Conservation (phyloP, 2,329 filamentous ascomycete species). For the Grosmannia serpens region DNA sequence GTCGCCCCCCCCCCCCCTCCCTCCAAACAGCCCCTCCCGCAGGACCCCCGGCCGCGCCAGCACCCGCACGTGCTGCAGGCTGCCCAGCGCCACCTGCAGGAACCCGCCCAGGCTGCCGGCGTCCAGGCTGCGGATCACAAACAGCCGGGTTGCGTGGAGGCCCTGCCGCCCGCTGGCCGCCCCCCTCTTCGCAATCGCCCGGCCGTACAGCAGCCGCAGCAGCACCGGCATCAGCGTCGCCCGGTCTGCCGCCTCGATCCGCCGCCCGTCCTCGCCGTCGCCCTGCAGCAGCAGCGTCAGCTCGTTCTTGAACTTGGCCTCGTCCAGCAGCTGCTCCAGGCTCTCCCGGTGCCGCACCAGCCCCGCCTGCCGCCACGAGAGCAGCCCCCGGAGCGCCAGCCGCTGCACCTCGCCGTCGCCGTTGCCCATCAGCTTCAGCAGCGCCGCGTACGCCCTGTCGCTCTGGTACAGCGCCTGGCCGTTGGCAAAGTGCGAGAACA, state of each 20-base stretch:
- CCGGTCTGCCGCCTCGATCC: slow-evolving; percentile 64
- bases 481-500: slow-evolving; percentile 81
- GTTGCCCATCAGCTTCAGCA: slow-evolving; percentile 69
- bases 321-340: slow-evolving; percentile 76
- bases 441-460: slow-evolving; percentile 60
- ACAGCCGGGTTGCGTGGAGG: slow-evolving; percentile 68
- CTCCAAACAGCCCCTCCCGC: slow-evolving; percentile 38
- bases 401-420: slow-evolving; percentile 87
- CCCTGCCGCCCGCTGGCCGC: slow-evolving; percentile 66
- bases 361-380: slow-evolving; percentile 76
- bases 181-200: slow-evolving; percentile 73
- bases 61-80: slow-evolving; percentile 50
- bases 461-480: slow-evolving; percentile 72
- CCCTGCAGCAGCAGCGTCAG: slow-evolving; percentile 72
- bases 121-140: slow-evolving; percentile 67
- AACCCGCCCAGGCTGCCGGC: slow-evolving; percentile 68
- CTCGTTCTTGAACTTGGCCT: slow-evolving; percentile 85
- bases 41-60: slow-evolving; percentile 32
- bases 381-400: slow-evolving; percentile 67
- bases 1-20: no score
- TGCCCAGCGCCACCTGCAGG: slow-evolving; percentile 68
- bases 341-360: slow-evolving; percentile 75
- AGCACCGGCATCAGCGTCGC: slow-evolving; percentile 71
- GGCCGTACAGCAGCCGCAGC: slow-evolving; percentile 77
- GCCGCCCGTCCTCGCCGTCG: neutral